Evolutionary conservation across 148 eudicot genomes (phyloP).

Genomic region (Talinum fruticosum): DNA sequence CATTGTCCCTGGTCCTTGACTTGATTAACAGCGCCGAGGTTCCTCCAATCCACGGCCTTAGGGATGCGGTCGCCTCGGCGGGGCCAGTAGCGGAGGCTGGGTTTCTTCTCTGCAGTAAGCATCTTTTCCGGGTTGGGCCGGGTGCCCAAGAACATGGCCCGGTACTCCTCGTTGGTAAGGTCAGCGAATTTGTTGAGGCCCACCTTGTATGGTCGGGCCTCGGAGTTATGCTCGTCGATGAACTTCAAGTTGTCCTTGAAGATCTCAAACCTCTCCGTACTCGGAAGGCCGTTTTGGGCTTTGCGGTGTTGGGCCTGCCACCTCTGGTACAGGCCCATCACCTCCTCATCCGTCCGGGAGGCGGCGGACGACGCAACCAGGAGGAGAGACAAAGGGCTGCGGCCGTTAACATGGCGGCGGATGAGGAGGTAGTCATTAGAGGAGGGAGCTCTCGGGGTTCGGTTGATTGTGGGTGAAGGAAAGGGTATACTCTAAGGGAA

Average conservation of each 20-base stretch:
- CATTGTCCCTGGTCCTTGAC: conserved; percentile 83
- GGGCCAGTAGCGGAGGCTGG: conserved; percentile 52
- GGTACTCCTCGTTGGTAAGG: conserved; percentile 71
- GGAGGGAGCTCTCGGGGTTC: background rate
- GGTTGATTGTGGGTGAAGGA: conserved; percentile 15
- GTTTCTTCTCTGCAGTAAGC: conserved; percentile 36
- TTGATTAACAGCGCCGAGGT: conserved; percentile 63
- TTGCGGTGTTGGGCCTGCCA: conserved; percentile 74
- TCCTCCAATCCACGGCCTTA: conserved; percentile 74
- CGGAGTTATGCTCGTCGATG: conserved; percentile 63
- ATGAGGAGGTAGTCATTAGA: background rate
- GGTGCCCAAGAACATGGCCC: conserved; percentile 58
- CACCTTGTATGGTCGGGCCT: conserved; percentile 45
- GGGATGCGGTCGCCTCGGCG: conserved; percentile 54
- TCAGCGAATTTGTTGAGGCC: conserved; percentile 87
- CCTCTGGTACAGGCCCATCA: conserved; percentile 47
- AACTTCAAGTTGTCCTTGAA: conserved; percentile 76
- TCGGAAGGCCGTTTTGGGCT: conserved; percentile 51
- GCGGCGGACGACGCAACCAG: conserved; percentile 24
- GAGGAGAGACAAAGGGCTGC: conserved; percentile 21
- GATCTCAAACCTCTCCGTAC: conserved; percentile 50
- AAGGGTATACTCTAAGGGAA: background rate
- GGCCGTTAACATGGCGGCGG: background rate
- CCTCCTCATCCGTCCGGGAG: conserved; percentile 48
- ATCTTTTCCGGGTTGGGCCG: conserved; percentile 39